Base-by-base conservation (phyloP, 306 rosid genomes). In the Vigna mungo region DNA sequence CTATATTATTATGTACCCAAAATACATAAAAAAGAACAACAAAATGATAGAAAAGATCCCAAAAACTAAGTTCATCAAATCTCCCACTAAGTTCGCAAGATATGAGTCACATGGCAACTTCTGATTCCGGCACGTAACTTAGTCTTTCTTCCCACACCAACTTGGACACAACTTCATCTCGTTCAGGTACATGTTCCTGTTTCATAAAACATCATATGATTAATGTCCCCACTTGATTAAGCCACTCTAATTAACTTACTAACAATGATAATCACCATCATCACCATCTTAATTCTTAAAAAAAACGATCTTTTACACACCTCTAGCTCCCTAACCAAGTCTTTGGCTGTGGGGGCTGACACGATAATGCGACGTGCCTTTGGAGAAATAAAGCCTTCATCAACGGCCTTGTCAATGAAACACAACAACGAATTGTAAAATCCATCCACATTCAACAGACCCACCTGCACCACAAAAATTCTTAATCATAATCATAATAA, bases 281-380 rank as follows among this genome's bases (percentile, higher is more conserved):
- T 39, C 15, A 46, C 11, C n/a, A 54, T 27, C 56, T 54, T 53
- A 51, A n/a, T n/a, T 52, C 25, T 52, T 52, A 3, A 25, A 11
- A 46, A 30, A 44, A 0, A 2, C 27, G 27, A 30, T 0, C 5
- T 30, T 30, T 30, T 30, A 30, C 59, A 64, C 53, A 96, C 99
- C 98, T 96, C 99, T 8, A 96, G 92, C 75, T 87, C 93, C 80
- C 87, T 84, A 80, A 96, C 93, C 83, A 96, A 80, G 47, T 91
- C 85, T 43, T 88, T 87, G 84, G 99, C 96, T 13, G 99, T 91
- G 81, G 99, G 91, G 30, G 99, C 98, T 41, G 99, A 96, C 86
- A 96, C 93, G 80, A 93, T 93, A 74, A 96, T 96, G 54, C 93
- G 99, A 86, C 99, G 99, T 75, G 99, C 99, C 37, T 86, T 91